phyloP scores from a whole-genome alignment of 768 basidiomycete species.

The Suillus alpinus region DNA sequence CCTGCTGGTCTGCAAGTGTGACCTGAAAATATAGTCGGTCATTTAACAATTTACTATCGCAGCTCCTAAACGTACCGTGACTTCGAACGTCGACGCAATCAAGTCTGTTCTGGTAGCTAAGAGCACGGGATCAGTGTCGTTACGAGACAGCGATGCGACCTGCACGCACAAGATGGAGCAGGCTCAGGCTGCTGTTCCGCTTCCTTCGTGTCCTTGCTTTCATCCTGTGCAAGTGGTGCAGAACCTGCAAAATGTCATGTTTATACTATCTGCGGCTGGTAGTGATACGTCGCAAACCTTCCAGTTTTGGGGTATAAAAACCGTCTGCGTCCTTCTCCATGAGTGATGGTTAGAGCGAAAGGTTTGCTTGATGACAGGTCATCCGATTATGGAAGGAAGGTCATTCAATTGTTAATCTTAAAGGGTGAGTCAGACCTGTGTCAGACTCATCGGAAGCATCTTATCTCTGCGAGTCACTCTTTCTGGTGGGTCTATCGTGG shows the following conservation, averaged over 20 bases:
- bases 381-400: slow-evolving; percentile 7
- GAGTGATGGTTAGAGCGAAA: slow-evolving; percentile 13
- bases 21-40: slow-evolving; percentile 50
- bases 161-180: slow-evolving; percentile 20
- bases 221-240: slow-evolving; percentile 26
- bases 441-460: too few species aligned
- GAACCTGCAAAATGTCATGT: slow-evolving; percentile 5
- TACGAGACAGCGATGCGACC: neutral
- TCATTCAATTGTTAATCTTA: neutral
- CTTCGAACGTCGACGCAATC: slow-evolving; percentile 79
- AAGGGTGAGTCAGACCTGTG: neutral
- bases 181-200: slow-evolving; percentile 13
- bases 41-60: neutral
- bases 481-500: neutral
- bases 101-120: slow-evolving; percentile 49
- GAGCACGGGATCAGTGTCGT: neutral
- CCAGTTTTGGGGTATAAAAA: slow-evolving; percentile 58
- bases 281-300: slow-evolving; percentile 33
- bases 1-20: slow-evolving; percentile 94
- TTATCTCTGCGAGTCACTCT: neutral
- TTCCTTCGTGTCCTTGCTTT: slow-evolving; percentile 25
- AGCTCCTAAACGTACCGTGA: slow-evolving; percentile 50
- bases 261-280: neutral
- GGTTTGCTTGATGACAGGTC: neutral
- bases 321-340: slow-evolving; percentile 81